A percentile compares a stretch with the other conserved stretches of the same genome.
phyloP scores from a whole-genome alignment of 1,139 yeast species.

The Wickerhamiella infanticola region DNA sequence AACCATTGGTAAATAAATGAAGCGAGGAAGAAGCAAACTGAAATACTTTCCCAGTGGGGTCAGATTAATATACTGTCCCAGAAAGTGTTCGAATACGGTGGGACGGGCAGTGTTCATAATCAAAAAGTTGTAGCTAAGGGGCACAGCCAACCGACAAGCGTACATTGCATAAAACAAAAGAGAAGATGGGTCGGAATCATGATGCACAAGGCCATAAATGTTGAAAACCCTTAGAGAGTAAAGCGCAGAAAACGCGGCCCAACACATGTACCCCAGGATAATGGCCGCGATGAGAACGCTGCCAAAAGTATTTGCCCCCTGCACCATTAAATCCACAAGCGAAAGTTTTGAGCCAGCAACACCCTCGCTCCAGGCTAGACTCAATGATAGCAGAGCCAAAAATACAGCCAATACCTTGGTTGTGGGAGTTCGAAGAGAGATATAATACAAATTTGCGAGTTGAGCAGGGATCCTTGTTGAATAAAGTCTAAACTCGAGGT shows the following conservation, averaged over 20 bases:
- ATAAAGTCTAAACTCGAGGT: slow-evolving; percentile 20
- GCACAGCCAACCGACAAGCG: slow-evolving; percentile 68
- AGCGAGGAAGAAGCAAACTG: slow-evolving; percentile 61
- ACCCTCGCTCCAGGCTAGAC: slow-evolving; percentile 56
- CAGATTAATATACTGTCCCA: slow-evolving; percentile 59
- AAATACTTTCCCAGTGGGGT: slow-evolving; percentile 60
- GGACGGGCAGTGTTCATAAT: slow-evolving; percentile 41
- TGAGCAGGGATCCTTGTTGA: slow-evolving; percentile 21
- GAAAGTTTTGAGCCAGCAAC: slow-evolving; percentile 56
- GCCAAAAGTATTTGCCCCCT: slow-evolving; percentile 21
- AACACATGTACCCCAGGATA: slow-evolving; percentile 50
- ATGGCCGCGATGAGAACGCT: slow-evolving; percentile 29
- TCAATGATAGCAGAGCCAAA: slow-evolving; percentile 34
- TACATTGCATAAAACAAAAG: slow-evolving; percentile 67
- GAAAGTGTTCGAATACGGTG: slow-evolving; percentile 36
- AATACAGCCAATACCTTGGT: slow-evolving; percentile 28
- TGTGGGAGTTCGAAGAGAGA: slow-evolving; percentile 32
- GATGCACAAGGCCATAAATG: slow-evolving; percentile 54
- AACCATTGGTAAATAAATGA: slow-evolving; percentile 50
- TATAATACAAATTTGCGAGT: slow-evolving; percentile 28
- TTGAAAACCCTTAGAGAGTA: slow-evolving; percentile 58
- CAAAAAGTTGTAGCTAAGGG: slow-evolving; percentile 63
- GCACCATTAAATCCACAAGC: slow-evolving; percentile 38
- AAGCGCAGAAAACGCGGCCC: slow-evolving; percentile 48
- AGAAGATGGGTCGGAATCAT: slow-evolving; percentile 58